Evolutionary conservation across 164 flowering plant species (phyloP).

Genomic region (Annona squamosa): DNA sequence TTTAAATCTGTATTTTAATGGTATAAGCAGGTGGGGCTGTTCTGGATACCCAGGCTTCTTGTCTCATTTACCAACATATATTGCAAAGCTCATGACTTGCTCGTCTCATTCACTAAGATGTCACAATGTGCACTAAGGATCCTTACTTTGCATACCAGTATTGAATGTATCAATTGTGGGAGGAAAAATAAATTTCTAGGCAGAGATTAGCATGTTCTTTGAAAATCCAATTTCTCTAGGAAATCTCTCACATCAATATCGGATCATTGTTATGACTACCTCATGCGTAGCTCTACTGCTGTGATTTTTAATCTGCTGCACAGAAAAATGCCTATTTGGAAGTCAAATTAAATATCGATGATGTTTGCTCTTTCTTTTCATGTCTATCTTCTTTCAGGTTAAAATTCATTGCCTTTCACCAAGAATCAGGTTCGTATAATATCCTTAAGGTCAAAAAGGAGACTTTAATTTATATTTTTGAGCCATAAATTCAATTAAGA

Average conservation of each 20-base stretch:
- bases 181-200: background rate
- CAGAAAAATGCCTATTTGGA: background rate
- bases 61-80: background rate
- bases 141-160: background rate
- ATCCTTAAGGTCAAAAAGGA: conserved; percentile 5
- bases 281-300: background rate
- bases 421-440: conserved; percentile 31
- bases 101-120: background rate
- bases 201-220: background rate
- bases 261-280: background rate
- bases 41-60: background rate
- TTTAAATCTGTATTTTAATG: too few species aligned
- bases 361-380: background rate
- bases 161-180: background rate
- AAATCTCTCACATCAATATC: background rate
- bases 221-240: background rate
- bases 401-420: conserved; percentile 53
- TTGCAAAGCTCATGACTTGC: too few species aligned
- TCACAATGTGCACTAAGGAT: background rate
- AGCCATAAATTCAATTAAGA: too few species aligned
- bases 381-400: conserved; percentile 30
- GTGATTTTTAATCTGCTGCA: background rate
- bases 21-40: too few species aligned
- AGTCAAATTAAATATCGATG: background rate
- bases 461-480: background rate